Conservation (phyloP, 2,329 filamentous ascomycete genomes). For the Berkeleyomyces basicola region DNA sequence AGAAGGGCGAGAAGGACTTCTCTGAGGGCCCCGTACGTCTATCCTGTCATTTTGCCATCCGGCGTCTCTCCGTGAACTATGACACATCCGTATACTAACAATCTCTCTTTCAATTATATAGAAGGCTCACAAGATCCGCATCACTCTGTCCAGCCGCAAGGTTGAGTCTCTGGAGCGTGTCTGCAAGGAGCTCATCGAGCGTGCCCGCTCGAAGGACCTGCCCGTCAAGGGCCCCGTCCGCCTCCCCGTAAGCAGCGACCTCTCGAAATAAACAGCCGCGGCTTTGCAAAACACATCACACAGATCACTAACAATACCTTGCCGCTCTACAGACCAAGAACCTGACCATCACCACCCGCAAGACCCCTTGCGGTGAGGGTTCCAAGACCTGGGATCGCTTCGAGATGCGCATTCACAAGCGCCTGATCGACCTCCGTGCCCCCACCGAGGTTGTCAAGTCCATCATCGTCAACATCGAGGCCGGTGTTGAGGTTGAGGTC, state of each 20-base stretch:
- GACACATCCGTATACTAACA: constrained; percentile 2
- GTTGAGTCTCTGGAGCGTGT: constrained; percentile 95
- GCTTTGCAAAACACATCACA: not conserved
- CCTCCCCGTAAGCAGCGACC: constrained; percentile 29
- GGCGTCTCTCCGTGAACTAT: too few relatives aligned
- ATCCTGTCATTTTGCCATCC: not conserved
- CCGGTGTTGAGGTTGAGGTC: constrained; percentile 83
- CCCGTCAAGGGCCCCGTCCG: constrained; percentile 97
- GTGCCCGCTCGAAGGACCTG: constrained; percentile 95
- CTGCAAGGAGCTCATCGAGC: constrained; percentile 94
- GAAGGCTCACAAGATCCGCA: constrained; percentile 97
- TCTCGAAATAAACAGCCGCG: not conserved
- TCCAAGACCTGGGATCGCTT: constrained; percentile 99
- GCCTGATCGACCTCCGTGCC: constrained; percentile 91
- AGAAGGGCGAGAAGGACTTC: constrained; percentile 90
- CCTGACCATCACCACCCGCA: constrained; percentile 91
- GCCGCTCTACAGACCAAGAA: constrained; percentile 63
- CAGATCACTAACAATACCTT: not conserved
- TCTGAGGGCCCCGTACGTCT: constrained; percentile 68
- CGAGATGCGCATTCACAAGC: constrained; percentile 99
- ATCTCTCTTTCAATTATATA: constrained; percentile 20
- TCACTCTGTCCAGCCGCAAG: constrained; percentile 92
- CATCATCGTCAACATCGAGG: constrained; percentile 93
- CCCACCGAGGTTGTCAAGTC: constrained; percentile 96
- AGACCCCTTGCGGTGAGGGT: constrained; percentile 99